Evolutionary conservation across 176 grass and related monocot species (phyloP), one percentile per base, ranked within the genome.

Genomic region (Eremochloa ophiuroides): DNA sequence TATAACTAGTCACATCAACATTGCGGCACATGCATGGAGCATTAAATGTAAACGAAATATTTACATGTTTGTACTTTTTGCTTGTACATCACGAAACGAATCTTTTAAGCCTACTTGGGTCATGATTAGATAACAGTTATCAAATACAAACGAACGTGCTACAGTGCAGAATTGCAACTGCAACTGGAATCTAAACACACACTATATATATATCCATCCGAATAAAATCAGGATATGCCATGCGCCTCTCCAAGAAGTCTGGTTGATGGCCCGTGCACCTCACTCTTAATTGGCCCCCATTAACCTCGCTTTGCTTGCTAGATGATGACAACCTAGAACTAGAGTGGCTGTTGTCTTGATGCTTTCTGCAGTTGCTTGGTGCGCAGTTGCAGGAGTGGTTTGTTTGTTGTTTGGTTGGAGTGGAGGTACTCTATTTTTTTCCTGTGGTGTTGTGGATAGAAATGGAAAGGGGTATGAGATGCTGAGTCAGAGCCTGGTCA

Each of bases 211-310:
- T 44, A 43, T 44, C 15, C 47, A 77, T 85, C 87, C 77, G 53
- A 79, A 85, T 71, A 89, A 85, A 67, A 73, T 30, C 46, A 1
- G 78, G 74, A 84, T 80, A 80, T 84, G 86, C 25, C 79, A 20
- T 66, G 33, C 9, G 16, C 17, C 34, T 69, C n/a, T 5, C 25
- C 60, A 18, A 51, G 18, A 29, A 14, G 13, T n/a, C 7, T 23
- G 34, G 65, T 67, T 33, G 31, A 73, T 71, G 69, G 25, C 34
- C 56, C 5, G 64, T 77, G 83, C 64, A 20, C 74, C 82, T 78
- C 74, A 25, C 67, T 0, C 40, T 78, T 78, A 61, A 71, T 50
- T 50, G 23, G 4, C 61, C 14, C 61, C 53, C 51, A 62, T 48
- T 73, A 72, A 72, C 47, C 48, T 75, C 37, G 62, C 30, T 66